phyloP scores from a whole-genome alignment of 2,329 filamentous ascomycete genomes.

The Ophiocordyceps australis region DNA sequence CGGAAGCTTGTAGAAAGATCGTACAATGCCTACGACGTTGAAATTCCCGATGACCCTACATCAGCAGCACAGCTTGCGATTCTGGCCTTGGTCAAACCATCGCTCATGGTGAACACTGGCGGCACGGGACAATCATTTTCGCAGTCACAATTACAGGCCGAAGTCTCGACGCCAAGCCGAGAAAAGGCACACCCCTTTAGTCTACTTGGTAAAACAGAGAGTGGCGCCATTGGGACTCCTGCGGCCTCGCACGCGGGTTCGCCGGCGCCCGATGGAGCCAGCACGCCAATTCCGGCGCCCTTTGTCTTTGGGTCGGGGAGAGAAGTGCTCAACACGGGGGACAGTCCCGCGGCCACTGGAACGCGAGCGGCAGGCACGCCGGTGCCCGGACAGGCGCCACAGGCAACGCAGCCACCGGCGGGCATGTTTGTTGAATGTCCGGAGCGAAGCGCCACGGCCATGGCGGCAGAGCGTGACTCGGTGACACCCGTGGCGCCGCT shows the following conservation, averaged over 20 bases:
- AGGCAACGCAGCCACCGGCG: conserved; percentile 16
- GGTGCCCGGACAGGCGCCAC: conserved; percentile 13
- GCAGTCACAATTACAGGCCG: too few species aligned
- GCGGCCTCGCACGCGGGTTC: conserved; percentile 76
- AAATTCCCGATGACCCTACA: conserved; percentile 70
- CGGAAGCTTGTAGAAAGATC: conserved; percentile 73
- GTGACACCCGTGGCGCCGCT: conserved; percentile 71
- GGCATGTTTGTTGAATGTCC: conserved; percentile 31
- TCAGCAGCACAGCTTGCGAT: conserved; percentile 67
- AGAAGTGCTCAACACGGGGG: conserved; percentile 23
- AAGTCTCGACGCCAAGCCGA: conserved; percentile 40
- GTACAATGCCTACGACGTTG: conserved; percentile 83
- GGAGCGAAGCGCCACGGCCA: conserved; percentile 27
- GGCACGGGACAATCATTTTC: conserved; percentile 21
- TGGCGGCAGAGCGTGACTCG: conserved; percentile 57
- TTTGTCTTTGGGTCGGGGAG: conserved; percentile 34
- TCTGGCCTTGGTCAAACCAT: conserved; percentile 40
- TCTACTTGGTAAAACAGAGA: conserved; percentile 47
- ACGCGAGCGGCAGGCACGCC: conserved; percentile 30
- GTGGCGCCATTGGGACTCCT: conserved; percentile 48
- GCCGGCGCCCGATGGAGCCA: conserved; percentile 59
- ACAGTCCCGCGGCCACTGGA: conserved; percentile 32
- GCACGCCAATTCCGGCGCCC: conserved; percentile 43
- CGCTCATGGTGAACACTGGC: conserved; percentile 26
- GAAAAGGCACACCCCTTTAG: conserved; percentile 49